These are phyloP conservation scores for Lachnellula arida DNA, from an alignment of 2,329 filamentous ascomycete genomes.

Conservation along the genomic window DNA sequence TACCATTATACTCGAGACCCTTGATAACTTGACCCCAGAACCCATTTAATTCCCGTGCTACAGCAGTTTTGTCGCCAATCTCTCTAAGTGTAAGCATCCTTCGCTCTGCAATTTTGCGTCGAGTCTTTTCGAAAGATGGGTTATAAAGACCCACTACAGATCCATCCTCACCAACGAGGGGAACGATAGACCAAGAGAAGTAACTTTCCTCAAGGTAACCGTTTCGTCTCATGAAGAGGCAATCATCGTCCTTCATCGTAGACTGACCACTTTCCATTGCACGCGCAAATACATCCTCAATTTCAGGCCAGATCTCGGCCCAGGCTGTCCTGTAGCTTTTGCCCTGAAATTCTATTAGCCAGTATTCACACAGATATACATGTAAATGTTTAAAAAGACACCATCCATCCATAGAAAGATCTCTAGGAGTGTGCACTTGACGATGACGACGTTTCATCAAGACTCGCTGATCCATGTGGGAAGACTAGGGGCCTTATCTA, in stretches of 20 bases:
- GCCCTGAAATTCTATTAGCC: conserved; percentile 39
- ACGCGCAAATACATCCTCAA: conserved; percentile 62
- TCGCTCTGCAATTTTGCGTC: conserved; percentile 71
- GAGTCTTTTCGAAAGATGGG: conserved; percentile 75
- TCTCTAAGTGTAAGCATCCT: conserved; percentile 75
- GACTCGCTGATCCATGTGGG: too few species aligned
- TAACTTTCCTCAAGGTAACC: conserved; percentile 74
- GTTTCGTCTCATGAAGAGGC: conserved; percentile 65
- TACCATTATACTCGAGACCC: conserved; percentile 64
- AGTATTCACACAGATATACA: background rate
- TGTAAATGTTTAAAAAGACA: too few species aligned
- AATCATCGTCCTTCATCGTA: conserved; percentile 80
- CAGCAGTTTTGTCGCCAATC: conserved; percentile 69
- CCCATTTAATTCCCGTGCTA: conserved; percentile 64
- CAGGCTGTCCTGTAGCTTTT: conserved; percentile 61
- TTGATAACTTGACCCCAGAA: conserved; percentile 70
- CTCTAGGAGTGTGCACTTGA: too few species aligned
- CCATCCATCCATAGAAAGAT: too few species aligned
- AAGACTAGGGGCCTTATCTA: too few species aligned
- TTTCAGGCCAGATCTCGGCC: conserved; percentile 69
- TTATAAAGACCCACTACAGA: conserved; percentile 74
- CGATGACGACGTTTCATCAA: too few species aligned
- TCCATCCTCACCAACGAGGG: conserved; percentile 69
- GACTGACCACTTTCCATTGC: conserved; percentile 69
- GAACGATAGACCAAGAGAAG: conserved; percentile 79